Base-by-base conservation (phyloP, 345 rosid species). In the Excoecaria cochinchinensis region DNA sequence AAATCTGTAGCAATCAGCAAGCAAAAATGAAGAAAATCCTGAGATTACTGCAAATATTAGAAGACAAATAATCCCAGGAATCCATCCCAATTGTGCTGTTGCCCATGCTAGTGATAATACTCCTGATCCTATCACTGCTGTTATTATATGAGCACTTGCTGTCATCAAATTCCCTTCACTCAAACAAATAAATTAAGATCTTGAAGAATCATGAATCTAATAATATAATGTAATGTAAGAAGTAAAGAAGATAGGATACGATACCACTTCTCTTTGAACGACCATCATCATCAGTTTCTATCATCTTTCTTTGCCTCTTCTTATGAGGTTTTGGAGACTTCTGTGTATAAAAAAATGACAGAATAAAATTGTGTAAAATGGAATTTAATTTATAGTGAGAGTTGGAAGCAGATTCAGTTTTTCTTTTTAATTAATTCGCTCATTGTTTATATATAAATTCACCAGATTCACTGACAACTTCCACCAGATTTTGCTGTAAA, bases 91-190 rank as follows among this genome's bases (percentile, higher is more conserved):
- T 8, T 69, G 73, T 19, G 78, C 73, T 10, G 67, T 76, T 15
- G 78, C 73, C 78, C 78, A 76, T 39, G 78, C 73, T 8, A 76
- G 55, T 8, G 78, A 76, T 9, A 69, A 50, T 5, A 76, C 71
- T 59, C 78, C 78, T 15, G 78, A 68, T 12, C 78, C 78, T 21
- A 76, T 76, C 10, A 76, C 78, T 39, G 78, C 78, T n/a, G 78
- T 76, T 5, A 69, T 76, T 31, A 76, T 76, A 7, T 66, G 73
- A 1, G 72, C 73, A 66, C 68, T 67, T 25, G 78, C 78, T 8
- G 73, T 58, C 59, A n/a, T 4, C 40, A 75, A 19, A 15, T 47
- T 58, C 31, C 78, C 78, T 75, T 31, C 31, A 31, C 1, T 31
- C 31, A 1, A 31, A 31, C 1, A 31, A 2, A 31, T 31, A 2